These are phyloP conservation scores for Petasospora rhodanensis DNA, from an alignment of 1,139 yeast genomes.

Conservation along the genomic window DNA sequence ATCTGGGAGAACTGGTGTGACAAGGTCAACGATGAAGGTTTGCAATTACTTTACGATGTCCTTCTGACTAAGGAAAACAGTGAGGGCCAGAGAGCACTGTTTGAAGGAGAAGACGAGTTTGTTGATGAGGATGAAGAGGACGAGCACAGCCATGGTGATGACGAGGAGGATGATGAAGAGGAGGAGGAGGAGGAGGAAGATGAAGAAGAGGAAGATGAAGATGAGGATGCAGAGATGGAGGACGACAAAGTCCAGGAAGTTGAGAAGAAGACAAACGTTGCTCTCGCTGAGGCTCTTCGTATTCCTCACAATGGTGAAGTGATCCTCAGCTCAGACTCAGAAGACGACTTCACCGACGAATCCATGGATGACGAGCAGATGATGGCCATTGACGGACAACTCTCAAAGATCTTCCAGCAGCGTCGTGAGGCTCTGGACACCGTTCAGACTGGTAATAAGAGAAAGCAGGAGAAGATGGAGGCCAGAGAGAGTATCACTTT, in stretches of 20 bases:
- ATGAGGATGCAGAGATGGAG: conserved; percentile 31
- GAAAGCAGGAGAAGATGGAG: conserved; percentile 64
- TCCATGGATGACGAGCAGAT: conserved; percentile 95
- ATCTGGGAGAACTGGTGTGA: conserved; percentile 73
- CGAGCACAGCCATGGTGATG: conserved; percentile 32
- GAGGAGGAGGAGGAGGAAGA: conserved; percentile 26
- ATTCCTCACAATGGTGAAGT: conserved; percentile 46
- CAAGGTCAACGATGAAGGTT: conserved; percentile 44
- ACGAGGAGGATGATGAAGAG: conserved; percentile 26
- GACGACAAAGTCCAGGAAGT: conserved; percentile 42
- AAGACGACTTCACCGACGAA: conserved; percentile 57
- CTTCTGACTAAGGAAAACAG: conserved; percentile 72
- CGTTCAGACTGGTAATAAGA: conserved; percentile 55
- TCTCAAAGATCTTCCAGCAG: conserved; percentile 80
- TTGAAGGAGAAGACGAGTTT: conserved; percentile 57
- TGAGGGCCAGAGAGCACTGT: conserved; percentile 74
- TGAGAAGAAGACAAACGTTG: conserved; percentile 65
- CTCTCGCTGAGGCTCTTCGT: conserved; percentile 76
- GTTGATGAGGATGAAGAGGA: conserved; percentile 41
- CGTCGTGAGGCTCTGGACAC: conserved; percentile 57
- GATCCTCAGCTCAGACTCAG: conserved; percentile 32
- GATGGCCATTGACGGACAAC: conserved; percentile 89
- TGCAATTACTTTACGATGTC: conserved; percentile 61
- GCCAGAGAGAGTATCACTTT: conserved; percentile 78
- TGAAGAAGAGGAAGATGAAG: conserved; percentile 33